Base-by-base conservation (phyloP, 495 filamentous ascomycete genomes). In the Tuber brumale region DNA sequence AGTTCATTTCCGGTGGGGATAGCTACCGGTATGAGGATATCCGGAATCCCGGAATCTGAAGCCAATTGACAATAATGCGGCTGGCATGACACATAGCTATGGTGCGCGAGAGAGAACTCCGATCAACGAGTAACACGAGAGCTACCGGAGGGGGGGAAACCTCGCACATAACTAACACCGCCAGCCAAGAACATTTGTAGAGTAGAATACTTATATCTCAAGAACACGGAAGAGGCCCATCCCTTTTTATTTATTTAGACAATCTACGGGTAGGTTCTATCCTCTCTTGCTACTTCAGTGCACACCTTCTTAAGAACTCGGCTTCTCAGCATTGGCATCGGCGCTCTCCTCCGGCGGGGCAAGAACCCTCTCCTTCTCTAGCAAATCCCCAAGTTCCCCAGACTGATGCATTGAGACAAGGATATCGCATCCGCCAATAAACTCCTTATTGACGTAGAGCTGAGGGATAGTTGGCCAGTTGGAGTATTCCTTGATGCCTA, bases 401-500 rank as follows among this genome's bases (percentile, higher is more conserved):
- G 92, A 96, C 85, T 97, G 93, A 86, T 98, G 95, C 95, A 98
- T 98, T 12, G 91, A 92, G 85, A 98, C 91, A 81, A 99, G 84
- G 75, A 99, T 99, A 85, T 99, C 96, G 83, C 95, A 98, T 3
- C 95, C 95, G 74, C 95, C 96, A 75, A 99, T 88, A 82, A 99
- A 99, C 83, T 98, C 94, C 85, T 95, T 95, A 72, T 95, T 89
- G 71, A 99, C 87, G 85, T 98, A 99, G 44, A 99, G 88, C 84
- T 98, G 95, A 1, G 95, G 95, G 83, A 99, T 98, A 37, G 95
- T 99, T 14, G 95, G 95, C 95, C 95, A 99, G 82, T 97, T 95
- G 7, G 94, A 97, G 87, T 93, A 99, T 84, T 99, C 94, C 84
- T 99, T 99, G 85, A 99, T 95, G 66, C 96, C 94, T 97, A 75